phyloP scores from a whole-genome alignment of 768 basidiomycete genomes.

The Trichaptum fuscoviolaceum region DNA sequence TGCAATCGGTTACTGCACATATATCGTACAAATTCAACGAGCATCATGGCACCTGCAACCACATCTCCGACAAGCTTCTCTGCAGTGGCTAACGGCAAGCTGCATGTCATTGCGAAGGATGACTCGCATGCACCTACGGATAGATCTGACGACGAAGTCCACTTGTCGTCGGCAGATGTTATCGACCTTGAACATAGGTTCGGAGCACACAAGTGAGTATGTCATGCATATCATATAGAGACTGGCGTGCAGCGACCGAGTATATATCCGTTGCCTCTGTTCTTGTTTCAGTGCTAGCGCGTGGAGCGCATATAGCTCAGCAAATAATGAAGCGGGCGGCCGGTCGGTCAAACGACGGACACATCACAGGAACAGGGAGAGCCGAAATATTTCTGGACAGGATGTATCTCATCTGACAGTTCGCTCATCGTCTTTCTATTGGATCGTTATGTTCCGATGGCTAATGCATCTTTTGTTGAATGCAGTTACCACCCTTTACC shows the following conservation, averaged over 20 bases:
- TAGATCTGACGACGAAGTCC: slow-evolving; percentile 11
- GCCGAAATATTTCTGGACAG: slow-evolving; percentile 16
- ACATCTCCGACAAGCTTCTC: neutral
- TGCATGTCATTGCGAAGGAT: neutral
- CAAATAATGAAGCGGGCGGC: slow-evolving; percentile 13
- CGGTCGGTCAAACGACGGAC: slow-evolving; percentile 20
- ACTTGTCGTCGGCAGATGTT: slow-evolving; percentile 58
- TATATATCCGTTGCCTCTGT: slow-evolving; percentile 8
- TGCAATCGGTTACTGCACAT: neutral
- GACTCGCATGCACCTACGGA: neutral
- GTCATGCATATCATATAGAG: slow-evolving; percentile 2
- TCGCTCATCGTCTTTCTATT: neutral
- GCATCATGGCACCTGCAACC: neutral
- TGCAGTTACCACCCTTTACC: slow-evolving; percentile 92
- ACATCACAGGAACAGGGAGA: slow-evolving; percentile 20
- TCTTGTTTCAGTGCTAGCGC: neutral
- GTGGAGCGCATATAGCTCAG: neutral
- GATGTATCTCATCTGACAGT: slow-evolving; percentile 4
- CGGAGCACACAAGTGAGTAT: slow-evolving; percentile 84
- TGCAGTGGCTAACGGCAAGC: neutral
- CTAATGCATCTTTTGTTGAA: neutral
- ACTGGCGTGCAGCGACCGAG: neutral
- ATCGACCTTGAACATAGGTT: slow-evolving; percentile 78
- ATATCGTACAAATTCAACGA: neutral
- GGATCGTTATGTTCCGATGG: neutral